Conservation (phyloP, 2,329 filamentous ascomycete genomes). For the Onygenales sp. region DNA sequence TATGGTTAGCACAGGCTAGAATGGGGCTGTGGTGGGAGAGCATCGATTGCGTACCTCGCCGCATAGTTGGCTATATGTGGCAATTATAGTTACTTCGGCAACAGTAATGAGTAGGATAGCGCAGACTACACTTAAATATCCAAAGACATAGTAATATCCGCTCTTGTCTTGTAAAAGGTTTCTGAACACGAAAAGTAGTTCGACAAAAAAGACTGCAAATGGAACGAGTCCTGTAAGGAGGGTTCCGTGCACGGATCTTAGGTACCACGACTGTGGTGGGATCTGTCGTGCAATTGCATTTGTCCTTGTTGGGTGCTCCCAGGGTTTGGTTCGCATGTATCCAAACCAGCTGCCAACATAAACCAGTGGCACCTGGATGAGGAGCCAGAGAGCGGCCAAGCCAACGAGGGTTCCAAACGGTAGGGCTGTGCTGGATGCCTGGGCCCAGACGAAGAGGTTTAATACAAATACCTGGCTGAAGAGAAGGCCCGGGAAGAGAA, state of each 20-base stretch:
- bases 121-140: constrained; percentile 67
- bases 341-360: constrained; percentile 73
- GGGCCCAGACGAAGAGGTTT: constrained; percentile 84
- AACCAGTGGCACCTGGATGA: constrained; percentile 77
- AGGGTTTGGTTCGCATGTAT: constrained; percentile 55
- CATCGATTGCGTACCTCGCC: constrained; percentile 46
- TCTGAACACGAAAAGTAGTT: constrained; percentile 78
- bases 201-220: constrained; percentile 81
- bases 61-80: constrained; percentile 73
- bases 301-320: constrained; percentile 76
- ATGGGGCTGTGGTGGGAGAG: background rate
- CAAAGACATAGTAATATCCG: constrained; percentile 87
- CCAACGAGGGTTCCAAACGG: constrained; percentile 70
- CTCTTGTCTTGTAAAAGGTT: constrained; percentile 85
- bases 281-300: constrained; percentile 62
- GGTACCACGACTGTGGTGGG: constrained; percentile 67
- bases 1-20: background rate
- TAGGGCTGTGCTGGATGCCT: constrained; percentile 78
- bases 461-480: constrained; percentile 69
- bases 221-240: constrained; percentile 69
- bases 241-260: constrained; percentile 52
- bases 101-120: constrained; percentile 66
- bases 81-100: constrained; percentile 73
- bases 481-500: constrained; percentile 67
- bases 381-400: constrained; percentile 68